phyloP scores from a whole-genome alignment of 306 rosid species.

The Hylodesmum podocarpum region DNA sequence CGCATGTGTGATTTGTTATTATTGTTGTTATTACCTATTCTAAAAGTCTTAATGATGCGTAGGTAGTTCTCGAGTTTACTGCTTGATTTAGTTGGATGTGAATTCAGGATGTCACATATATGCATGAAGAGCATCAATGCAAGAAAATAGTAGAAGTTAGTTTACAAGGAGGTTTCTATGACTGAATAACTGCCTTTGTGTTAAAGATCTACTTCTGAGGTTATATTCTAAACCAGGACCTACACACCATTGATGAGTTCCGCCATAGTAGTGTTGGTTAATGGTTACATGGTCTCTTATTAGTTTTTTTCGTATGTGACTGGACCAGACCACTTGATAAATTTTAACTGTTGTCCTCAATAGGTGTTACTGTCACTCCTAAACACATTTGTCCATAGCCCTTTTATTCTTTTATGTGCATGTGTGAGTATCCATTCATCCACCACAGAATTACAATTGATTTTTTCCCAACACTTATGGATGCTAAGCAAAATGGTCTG shows the following conservation, averaged over 20 bases:
- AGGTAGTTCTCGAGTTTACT: not conserved
- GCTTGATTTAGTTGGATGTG: not conserved
- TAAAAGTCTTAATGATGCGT: not conserved
- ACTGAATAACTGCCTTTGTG: not conserved
- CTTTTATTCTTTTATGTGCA: not conserved
- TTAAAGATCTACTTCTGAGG: not conserved
- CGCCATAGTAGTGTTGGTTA: not conserved
- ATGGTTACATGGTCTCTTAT: not conserved
- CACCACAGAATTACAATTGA: not conserved
- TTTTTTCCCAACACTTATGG: not conserved
- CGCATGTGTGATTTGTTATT: not conserved
- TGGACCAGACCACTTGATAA: not conserved
- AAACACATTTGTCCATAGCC: not conserved
- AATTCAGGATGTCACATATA: not conserved
- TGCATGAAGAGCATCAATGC: not conserved
- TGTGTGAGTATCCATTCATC: not conserved
- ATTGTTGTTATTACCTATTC: not conserved
- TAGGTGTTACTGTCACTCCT: not conserved
- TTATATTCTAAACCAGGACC: not conserved
- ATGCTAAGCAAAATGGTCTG: not conserved
- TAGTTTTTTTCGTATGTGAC: not conserved
- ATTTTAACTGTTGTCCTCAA: not conserved
- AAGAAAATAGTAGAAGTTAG: not conserved
- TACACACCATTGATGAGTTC: not conserved
- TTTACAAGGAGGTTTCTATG: not conserved